Conservation (phyloP, 2,329 filamentous ascomycete genomes). For the Scedosporium apiospermum region DNA sequence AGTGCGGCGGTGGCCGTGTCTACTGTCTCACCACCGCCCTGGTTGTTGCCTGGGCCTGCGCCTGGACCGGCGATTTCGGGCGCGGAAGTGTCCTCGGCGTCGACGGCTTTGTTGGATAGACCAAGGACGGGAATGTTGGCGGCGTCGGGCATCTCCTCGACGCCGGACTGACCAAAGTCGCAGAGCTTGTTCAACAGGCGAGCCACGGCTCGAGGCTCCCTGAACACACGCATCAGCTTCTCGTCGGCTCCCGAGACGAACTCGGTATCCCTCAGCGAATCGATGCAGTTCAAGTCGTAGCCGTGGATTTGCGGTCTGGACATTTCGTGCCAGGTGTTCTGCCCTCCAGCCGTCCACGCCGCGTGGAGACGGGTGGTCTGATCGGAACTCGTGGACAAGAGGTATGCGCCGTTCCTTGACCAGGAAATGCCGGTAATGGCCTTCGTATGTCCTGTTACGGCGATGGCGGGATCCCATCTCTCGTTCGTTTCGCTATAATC, state of each 20-base stretch:
- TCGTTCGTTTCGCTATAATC: constrained; percentile 49
- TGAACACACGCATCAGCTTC: constrained; percentile 94
- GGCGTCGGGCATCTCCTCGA: constrained; percentile 61
- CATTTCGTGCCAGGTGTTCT: constrained; percentile 84
- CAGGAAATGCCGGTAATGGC: constrained; percentile 76
- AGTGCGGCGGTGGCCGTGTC: constrained; percentile 47
- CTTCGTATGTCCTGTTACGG: constrained; percentile 74
- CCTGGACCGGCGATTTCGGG: constrained; percentile 33
- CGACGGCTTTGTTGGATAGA: constrained; percentile 88
- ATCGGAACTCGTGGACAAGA: constrained; percentile 82
- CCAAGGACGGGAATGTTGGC: constrained; percentile 93
- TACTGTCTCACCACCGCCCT: constrained; percentile 34
- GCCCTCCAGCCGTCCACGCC: constrained; percentile 51
- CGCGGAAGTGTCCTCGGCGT: constrained; percentile 26
- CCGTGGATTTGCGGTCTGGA: constrained; percentile 93
- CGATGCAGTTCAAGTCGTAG: constrained; percentile 94
- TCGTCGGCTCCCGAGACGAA: constrained; percentile 96
- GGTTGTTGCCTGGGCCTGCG: constrained; percentile 34
- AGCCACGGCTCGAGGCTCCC: constrained; percentile 76
- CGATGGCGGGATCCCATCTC: constrained; percentile 67
- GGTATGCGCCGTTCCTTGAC: constrained; percentile 71
- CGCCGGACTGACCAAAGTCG: constrained; percentile 31
- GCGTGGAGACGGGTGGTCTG: constrained; percentile 88
- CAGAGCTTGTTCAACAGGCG: constrained; percentile 55
- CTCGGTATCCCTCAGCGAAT: constrained; percentile 58